These are phyloP conservation scores for Silene latifolia DNA, from an alignment of 148 eudicot genomes.

Conservation along the genomic window DNA sequence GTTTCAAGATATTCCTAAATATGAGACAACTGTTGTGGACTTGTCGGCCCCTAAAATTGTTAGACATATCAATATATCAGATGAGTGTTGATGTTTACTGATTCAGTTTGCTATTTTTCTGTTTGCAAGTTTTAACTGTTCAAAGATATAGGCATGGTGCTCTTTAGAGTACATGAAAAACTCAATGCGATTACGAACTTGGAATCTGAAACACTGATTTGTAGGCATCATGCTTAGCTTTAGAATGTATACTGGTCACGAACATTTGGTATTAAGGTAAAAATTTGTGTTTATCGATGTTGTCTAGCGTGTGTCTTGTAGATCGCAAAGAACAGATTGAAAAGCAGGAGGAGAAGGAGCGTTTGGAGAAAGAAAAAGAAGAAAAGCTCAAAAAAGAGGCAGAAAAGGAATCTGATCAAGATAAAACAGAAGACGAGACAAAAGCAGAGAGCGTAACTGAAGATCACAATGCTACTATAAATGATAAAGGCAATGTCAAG, in stretches of 20 bases:
- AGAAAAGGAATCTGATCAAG: conserved; percentile 34
- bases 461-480: conserved; percentile 28
- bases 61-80: too few relatives aligned
- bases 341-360: conserved; percentile 85
- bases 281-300: neutral
- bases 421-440: conserved; percentile 32
- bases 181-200: neutral
- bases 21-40: too few relatives aligned
- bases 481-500: conserved; percentile 42
- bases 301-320: conserved; percentile 21
- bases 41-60: neutral
- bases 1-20: too few relatives aligned
- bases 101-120: neutral
- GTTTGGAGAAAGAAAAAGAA: conserved; percentile 72
- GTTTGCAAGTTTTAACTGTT: neutral
- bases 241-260: neutral
- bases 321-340: conserved; percentile 84
- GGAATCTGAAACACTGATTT: neutral
- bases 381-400: conserved; percentile 63
- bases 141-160: neutral
- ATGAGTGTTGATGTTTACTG: neutral
- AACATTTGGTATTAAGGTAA: neutral
- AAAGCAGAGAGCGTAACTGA: conserved; percentile 33
- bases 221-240: neutral
- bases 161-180: neutral